Evolutionary conservation across 257 asterid genomes (phyloP).

Genomic region (Nicotiana knightiana): DNA sequence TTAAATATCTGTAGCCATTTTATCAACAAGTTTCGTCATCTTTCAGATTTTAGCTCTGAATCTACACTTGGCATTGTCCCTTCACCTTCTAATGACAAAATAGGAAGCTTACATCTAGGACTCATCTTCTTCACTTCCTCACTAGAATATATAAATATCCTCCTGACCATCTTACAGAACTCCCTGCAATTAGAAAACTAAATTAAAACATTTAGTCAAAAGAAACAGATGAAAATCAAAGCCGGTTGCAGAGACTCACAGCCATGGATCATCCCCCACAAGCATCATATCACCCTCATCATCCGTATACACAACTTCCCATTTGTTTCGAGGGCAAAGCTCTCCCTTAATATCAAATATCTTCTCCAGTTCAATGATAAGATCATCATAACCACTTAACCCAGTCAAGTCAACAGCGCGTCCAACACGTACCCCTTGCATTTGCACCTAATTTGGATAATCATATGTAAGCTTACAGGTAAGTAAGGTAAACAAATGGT

Average conservation of each 20-base stretch:
- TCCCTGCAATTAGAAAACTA: constrained; percentile 42
- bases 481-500: background rate
- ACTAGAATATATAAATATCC: constrained; percentile 56
- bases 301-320: constrained; percentile 69
- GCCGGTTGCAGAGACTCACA: constrained; percentile 28
- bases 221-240: background rate
- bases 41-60: constrained; percentile 43
- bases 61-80: constrained; percentile 35
- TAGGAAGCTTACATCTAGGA: constrained; percentile 42
- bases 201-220: background rate
- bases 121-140: constrained; percentile 82
- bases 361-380: constrained; percentile 49
- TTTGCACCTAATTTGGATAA: constrained; percentile 53
- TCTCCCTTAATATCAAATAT: constrained; percentile 67
- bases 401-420: constrained; percentile 71
- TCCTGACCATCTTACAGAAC: constrained; percentile 60
- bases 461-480: background rate
- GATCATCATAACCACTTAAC: constrained; percentile 53
- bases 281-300: constrained; percentile 84
- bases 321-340: constrained; percentile 53
- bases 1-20: constrained; percentile 14
- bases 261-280: constrained; percentile 86
- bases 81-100: constrained; percentile 34
- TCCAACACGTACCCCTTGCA: constrained; percentile 78
- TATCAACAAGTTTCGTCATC: constrained; percentile 15